phyloP scores from a whole-genome alignment of 331 rosid species.

The Acacia concinna region DNA sequence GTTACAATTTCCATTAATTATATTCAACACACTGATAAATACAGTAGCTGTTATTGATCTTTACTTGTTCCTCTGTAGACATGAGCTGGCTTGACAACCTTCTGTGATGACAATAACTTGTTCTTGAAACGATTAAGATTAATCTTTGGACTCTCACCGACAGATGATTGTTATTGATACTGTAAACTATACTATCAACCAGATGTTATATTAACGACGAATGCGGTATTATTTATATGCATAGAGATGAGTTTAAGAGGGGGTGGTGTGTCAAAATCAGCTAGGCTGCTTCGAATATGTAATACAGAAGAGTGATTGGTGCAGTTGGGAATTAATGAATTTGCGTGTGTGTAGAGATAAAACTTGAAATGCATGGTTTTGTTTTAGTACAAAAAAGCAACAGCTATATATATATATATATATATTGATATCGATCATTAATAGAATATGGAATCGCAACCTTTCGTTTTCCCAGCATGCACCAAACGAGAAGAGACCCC shows the following conservation, averaged over 20 bases:
- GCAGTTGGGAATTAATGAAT: conserved; percentile 1
- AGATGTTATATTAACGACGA: no score
- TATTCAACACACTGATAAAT: background rate
- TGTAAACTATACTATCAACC: no score
- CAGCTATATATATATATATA: background rate
- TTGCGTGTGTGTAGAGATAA: background rate
- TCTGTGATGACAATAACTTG: background rate
- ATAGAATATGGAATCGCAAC: conserved; percentile 9
- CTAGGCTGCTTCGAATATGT: background rate
- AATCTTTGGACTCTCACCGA: background rate
- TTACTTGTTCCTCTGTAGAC: background rate
- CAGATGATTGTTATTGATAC: background rate
- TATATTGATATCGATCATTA: no score
- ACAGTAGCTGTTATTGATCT: background rate
- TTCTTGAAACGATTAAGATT: background rate
- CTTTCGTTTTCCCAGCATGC: conserved; percentile 19
- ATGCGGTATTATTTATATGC: background rate
- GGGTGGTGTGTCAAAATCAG: conserved; percentile 25
- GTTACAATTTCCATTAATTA: background rate
- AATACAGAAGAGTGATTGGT: background rate
- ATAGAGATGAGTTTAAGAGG: background rate
- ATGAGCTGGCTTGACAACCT: background rate
- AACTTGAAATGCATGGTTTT: conserved; percentile 8
- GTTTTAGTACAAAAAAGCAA: conserved; percentile 1
- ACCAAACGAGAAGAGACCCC: conserved; percentile 1